These are phyloP conservation scores for Boletellus sp. DNA, from an alignment of 768 basidiomycete species.

Conservation along the genomic window DNA sequence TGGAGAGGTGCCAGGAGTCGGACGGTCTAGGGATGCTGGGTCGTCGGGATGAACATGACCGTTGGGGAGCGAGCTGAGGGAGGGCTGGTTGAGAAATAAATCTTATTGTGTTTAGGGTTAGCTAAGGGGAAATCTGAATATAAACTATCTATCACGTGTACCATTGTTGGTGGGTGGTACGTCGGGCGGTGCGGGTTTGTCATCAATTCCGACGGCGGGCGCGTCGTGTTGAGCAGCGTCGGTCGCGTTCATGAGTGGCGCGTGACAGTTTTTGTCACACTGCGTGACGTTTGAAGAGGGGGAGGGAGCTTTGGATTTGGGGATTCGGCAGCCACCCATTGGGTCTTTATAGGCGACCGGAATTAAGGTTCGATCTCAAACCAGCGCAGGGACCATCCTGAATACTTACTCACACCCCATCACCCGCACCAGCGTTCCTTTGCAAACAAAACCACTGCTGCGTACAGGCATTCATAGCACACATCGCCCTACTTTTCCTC, in stretches of 20 bases:
- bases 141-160: constrained; percentile 37
- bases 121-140: constrained; percentile 31
- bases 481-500: constrained; percentile 50
- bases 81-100: constrained; percentile 21
- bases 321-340: constrained; percentile 63
- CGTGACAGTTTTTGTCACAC: constrained; percentile 66
- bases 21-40: constrained; percentile 42
- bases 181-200: constrained; percentile 25
- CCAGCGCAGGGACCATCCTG: constrained; percentile 69
- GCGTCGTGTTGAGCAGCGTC: constrained; percentile 28
- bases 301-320: constrained; percentile 59
- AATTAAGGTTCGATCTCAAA: constrained; percentile 80
- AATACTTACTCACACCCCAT: constrained; percentile 35
- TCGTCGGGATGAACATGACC: constrained; percentile 51
- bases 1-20: constrained; percentile 28
- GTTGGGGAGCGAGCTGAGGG: constrained; percentile 51
- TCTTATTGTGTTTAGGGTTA: constrained; percentile 37
- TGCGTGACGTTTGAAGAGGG: constrained; percentile 48
- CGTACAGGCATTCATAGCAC: constrained; percentile 1
- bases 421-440: constrained; percentile 17
- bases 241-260: constrained; percentile 61
- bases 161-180: constrained; percentile 31
- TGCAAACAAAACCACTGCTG: constrained; percentile 7
- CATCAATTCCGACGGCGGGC: constrained; percentile 29
- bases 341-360: constrained; percentile 77